Conservation (phyloP, 768 basidiomycete species). For the Suillus alpinus region DNA sequence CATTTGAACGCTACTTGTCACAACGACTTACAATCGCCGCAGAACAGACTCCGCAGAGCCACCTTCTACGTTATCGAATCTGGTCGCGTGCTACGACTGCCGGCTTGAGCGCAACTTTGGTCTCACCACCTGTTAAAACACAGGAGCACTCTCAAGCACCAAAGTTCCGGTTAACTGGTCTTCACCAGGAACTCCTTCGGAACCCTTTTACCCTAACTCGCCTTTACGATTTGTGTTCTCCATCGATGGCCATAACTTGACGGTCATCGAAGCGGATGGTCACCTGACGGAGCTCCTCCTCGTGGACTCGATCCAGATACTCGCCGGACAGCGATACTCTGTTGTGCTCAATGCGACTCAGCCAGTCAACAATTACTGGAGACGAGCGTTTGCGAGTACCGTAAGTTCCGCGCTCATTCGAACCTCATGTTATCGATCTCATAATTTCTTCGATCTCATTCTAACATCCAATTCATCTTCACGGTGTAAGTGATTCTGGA, state of each 20-base stretch:
- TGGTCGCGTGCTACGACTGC: conserved; percentile 59
- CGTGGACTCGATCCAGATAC: conserved; percentile 37
- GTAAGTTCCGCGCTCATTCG: neutral
- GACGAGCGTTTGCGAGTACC: conserved; percentile 21
- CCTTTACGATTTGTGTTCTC: conserved; percentile 48
- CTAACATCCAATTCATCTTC: conserved; percentile 23
- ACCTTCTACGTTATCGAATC: conserved; percentile 42
- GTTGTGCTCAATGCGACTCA: conserved; percentile 32
- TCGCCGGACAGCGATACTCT: conserved; percentile 33
- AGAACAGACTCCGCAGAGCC: conserved; percentile 46
- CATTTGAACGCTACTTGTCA: too few species aligned
- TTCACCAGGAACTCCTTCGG: conserved; percentile 67
- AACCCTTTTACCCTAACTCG: conserved; percentile 54
- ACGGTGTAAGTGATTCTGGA: conserved; percentile 12
- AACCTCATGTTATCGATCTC: neutral
- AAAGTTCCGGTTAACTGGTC: conserved; percentile 60
- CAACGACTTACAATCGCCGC: conserved; percentile 33
- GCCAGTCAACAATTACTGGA: conserved; percentile 37
- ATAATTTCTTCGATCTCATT: too few species aligned
- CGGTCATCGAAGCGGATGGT: conserved; percentile 43
- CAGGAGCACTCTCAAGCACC: conserved; percentile 47
- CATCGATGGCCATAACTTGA: conserved; percentile 36
- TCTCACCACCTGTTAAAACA: conserved; percentile 35
- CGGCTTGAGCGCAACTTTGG: conserved; percentile 40
- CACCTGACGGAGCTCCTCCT: conserved; percentile 29